Evolutionary conservation across 148 eudicot genomes (phyloP).

Genomic region (Vaccinium darrowii): DNA sequence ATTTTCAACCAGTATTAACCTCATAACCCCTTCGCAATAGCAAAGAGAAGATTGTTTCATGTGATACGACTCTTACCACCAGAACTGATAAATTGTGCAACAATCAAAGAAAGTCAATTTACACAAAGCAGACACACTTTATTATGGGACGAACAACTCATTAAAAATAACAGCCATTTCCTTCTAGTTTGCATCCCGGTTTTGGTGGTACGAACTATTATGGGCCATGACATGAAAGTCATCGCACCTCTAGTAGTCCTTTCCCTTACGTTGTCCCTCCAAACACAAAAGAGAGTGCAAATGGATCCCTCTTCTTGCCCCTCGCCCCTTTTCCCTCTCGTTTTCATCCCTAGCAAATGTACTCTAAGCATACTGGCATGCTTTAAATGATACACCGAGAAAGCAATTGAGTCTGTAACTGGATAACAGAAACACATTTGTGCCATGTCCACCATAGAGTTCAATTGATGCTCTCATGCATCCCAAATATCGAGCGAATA

Average conservation of each 20-base stretch:
- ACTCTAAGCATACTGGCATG: not conserved
- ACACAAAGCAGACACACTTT: too few relatives aligned
- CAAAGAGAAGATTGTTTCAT: not conserved
- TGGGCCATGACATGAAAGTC: not conserved
- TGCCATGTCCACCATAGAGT: not conserved
- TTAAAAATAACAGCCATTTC: not conserved
- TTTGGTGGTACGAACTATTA: not conserved
- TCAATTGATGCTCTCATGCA: not conserved
- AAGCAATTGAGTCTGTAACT: not conserved
- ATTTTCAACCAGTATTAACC: too few relatives aligned
- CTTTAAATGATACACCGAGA: not conserved
- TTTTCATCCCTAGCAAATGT: not conserved
- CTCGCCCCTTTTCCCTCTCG: not conserved
- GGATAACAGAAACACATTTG: not conserved
- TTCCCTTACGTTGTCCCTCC: not conserved
- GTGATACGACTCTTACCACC: not conserved
- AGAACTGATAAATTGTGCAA: not conserved
- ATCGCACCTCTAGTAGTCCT: not conserved
- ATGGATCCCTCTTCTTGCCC: not conserved
- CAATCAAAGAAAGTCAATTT: not conserved
- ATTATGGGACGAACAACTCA: too few relatives aligned
- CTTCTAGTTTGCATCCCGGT: not conserved
- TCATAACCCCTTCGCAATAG: not conserved
- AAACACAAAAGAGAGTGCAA: not conserved
- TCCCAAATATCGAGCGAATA: not conserved